Base-by-base conservation (phyloP, 495 filamentous ascomycete species). In the Terfezia claveryi region DNA sequence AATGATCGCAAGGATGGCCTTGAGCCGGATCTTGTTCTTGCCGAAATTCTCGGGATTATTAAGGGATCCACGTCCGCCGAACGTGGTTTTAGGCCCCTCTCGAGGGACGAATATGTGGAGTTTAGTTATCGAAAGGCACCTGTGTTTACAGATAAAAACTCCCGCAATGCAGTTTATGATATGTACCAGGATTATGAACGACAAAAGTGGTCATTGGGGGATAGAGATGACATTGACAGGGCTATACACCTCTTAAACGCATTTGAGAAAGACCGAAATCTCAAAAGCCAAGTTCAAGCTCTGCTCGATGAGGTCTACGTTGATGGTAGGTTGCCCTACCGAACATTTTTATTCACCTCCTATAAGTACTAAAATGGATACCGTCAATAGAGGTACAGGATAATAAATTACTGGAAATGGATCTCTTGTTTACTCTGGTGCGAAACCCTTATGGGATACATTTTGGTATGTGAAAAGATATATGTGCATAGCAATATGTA, bases 251-350 rank as follows among this genome's bases (percentile, higher is more conserved):
- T 70, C 0, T 27, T 70, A 16, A 14, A 14, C 4, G 41, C 41
- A 20, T 4, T 69, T 2, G 50, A 54, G n/a, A 36, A 55, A 11
- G 55, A 59, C 44, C 14, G 36, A 36, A 23, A 41, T 52, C 10
- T 55, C 52, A 32, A 38, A 49, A 23, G 51, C 14, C 17, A 57
- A 55, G 32, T 32, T 12, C 2, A 50, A 54, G 23, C 32, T 68
- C 36, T 62, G 0, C 66, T 73, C 54, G 68, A 73, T 16, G 71
- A 73, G 44, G 55, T 73, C n/a, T 73, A 72, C 38, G 62, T 73
- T 27, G 71, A 73, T 37, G 68, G 67, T 69, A 58, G 23, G 54
- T 32, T 32, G 7, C 27, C 27, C 7, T 32, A 32, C 7, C 7
- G 27, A 32, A 32, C 17, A 50, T n/a, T 37, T 32, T 1, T 32